phyloP scores from a whole-genome alignment of 2,329 filamentous ascomycete species.

The Fusarium veterinarium region DNA sequence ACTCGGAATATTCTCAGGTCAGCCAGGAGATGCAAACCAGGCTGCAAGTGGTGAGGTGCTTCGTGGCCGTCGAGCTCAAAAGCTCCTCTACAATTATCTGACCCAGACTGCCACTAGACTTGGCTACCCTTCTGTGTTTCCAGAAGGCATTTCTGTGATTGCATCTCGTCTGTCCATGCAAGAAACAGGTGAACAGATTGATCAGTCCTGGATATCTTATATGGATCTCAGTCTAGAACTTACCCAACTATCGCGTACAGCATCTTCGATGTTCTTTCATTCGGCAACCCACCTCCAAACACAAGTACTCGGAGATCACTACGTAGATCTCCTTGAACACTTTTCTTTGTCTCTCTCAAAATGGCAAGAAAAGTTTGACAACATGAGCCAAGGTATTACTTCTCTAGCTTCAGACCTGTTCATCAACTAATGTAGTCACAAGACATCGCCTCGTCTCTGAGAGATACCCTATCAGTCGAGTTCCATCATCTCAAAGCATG shows the following conservation, averaged over 20 bases:
- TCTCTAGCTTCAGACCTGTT: neutral
- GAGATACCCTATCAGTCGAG: slow-evolving; percentile 27
- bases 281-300: slow-evolving; percentile 28
- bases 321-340: slow-evolving; percentile 32
- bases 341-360: slow-evolving; percentile 22
- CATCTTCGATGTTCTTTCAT: slow-evolving; percentile 40
- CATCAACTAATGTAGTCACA: fast-evolving
- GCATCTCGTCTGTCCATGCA: neutral
- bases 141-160: slow-evolving; percentile 11
- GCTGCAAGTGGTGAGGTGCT: neutral
- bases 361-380: slow-evolving; percentile 28
- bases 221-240: slow-evolving; percentile 36
- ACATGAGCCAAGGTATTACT: neutral
- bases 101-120: slow-evolving; percentile 30
- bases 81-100: slow-evolving; percentile 36
- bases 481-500: slow-evolving; percentile 39
- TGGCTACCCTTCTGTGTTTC: slow-evolving; percentile 17
- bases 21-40: neutral
- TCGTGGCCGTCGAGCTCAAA: slow-evolving; percentile 20
- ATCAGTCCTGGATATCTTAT: slow-evolving; percentile 17
- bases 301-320: slow-evolving; percentile 33
- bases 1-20: slow-evolving; percentile 30
- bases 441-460: slow-evolving; percentile 3
- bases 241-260: slow-evolving; percentile 29
- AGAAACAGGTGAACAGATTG: neutral